Evolutionary conservation across 2,329 filamentous ascomycete genomes (phyloP), one percentile per base, ranked within the genome.

Genomic region (Blastomyces parvus): DNA sequence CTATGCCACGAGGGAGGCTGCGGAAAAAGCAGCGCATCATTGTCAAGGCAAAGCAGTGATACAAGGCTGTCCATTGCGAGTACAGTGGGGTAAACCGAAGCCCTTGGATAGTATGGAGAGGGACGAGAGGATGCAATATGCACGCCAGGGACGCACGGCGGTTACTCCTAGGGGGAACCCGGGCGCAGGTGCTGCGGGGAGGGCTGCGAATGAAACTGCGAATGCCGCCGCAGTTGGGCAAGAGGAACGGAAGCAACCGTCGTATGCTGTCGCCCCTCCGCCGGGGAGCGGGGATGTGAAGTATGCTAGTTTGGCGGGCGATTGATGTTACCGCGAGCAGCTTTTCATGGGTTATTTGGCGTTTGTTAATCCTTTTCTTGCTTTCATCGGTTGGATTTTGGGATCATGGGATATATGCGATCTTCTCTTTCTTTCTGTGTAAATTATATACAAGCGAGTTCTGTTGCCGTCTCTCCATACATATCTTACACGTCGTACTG

Each of bases 81-180:
- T 99, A 22, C 87, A 91, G 66, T 99, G 94, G 94, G 93, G 92
- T 19, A 88, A 89, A 73, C 93, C 95, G 19, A 94, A 91, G 79
- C 88, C 93, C 1, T 82, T 99, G 63, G 94, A 96, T 63, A 95
- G 86, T 30, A 89, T 97, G 86, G 90, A 96, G 67, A 88, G 88
- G 66, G 91, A 97, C 62, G 85, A 96, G 74, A 84, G 93, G 53
- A 82, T 88, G 68, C 84, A 88, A 71, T 91, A 96, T 80, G 86
- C 92, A 27, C 84, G 87, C 44, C 91, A 95, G 70, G 93, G 89
- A 2, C 80, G 89, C 57, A 81, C 82, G 19, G 82, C 83, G 1
- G 84, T 82, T 66, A 81, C 73, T 55, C 79, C 74, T 62, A 77
- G 75, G 66, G 80, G 74, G 70, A 65, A 66, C 69, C 22, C 69